A percentile compares a stretch with the other conserved stretches of the same genome.
Conservation (phyloP, 108 stramenopile species). For the Cylindrotheca fusiformis region DNA sequence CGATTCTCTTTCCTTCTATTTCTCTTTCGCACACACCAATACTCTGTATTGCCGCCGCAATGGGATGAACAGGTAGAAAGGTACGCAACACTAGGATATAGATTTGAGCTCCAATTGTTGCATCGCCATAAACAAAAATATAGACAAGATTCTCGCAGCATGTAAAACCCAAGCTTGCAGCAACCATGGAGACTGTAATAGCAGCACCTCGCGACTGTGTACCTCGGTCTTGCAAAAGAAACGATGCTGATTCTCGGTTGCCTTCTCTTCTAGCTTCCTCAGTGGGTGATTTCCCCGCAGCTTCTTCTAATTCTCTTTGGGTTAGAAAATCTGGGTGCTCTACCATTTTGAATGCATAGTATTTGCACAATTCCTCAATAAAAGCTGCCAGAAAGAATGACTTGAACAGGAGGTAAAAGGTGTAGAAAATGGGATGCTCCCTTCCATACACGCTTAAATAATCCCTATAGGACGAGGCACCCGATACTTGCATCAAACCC, state of each 20-base stretch:
- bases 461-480: slow-evolving; percentile 14
- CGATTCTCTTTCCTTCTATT: slow-evolving; percentile 50
- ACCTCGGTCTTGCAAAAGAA: slow-evolving; percentile 25
- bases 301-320: slow-evolving; percentile 48
- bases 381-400: slow-evolving; percentile 67
- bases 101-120: slow-evolving; percentile 43
- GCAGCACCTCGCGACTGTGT: slow-evolving; percentile 39
- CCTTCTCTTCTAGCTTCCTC: slow-evolving; percentile 29
- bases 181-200: slow-evolving; percentile 82
- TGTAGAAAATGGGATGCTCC: slow-evolving; percentile 58
- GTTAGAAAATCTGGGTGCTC: slow-evolving; percentile 84
- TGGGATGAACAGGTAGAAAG: slow-evolving; percentile 81
- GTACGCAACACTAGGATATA: slow-evolving; percentile 63
- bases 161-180: slow-evolving; percentile 75
- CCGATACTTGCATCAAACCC: slow-evolving; percentile 9
- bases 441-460: slow-evolving; percentile 43
- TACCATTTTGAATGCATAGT: slow-evolving; percentile 79
- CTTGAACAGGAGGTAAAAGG: slow-evolving; percentile 52
- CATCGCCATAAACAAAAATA: slow-evolving; percentile 74
- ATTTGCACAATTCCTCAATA: slow-evolving; percentile 80
- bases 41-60: slow-evolving; percentile 81
- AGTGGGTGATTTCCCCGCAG: slow-evolving; percentile 17
- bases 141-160: slow-evolving; percentile 86
- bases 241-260: slow-evolving; percentile 3
- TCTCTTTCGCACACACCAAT: slow-evolving; percentile 78